phyloP scores from a whole-genome alignment of 192 early-diverging fungal genomes.

The Funneliformis mosseae region DNA sequence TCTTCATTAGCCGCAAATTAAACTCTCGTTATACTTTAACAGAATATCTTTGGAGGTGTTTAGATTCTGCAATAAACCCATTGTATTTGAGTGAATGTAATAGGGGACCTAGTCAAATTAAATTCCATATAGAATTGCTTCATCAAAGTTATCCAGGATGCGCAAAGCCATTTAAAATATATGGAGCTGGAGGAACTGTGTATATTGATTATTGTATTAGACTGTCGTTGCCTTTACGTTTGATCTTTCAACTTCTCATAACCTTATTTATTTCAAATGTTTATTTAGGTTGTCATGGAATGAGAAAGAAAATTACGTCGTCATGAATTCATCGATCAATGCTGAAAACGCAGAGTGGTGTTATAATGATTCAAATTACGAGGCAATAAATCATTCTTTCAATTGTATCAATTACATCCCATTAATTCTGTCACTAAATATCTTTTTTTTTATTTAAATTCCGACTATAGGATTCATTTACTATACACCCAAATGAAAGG shows the following conservation, averaged over 20 bases:
- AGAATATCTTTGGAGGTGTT: constrained; percentile 29
- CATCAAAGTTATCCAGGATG: constrained; percentile 21
- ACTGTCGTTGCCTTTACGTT: neutral
- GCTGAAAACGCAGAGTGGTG: constrained; percentile 9
- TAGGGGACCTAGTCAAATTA: neutral
- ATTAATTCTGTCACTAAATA: neutral
- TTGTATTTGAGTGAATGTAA: neutral
- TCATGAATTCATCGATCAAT: constrained; percentile 7
- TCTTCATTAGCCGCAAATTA: neutral
- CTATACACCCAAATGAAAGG: constrained; percentile 1
- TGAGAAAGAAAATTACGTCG: constrained; percentile 2
- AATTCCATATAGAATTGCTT: neutral
- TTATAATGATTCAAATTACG: constrained; percentile 19
- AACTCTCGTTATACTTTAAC: neutral
- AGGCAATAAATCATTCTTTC: neutral
- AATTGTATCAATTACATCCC: too few relatives aligned
- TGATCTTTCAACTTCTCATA: neutral
- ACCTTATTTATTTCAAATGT: neutral
- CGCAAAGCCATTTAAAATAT: neutral
- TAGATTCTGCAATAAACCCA: constrained; percentile 1
- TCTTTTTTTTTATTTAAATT: neutral
- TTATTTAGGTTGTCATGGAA: constrained; percentile 6
- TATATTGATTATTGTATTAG: neutral
- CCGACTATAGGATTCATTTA: constrained; percentile 4
- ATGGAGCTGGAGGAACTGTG: constrained; percentile 8